Percentiles rank a stretch among this genome's conserved stretches.
These are phyloP conservation scores for Clitopilus passeckerianus DNA, from an alignment of 768 basidiomycete species.

Conservation along the genomic window DNA sequence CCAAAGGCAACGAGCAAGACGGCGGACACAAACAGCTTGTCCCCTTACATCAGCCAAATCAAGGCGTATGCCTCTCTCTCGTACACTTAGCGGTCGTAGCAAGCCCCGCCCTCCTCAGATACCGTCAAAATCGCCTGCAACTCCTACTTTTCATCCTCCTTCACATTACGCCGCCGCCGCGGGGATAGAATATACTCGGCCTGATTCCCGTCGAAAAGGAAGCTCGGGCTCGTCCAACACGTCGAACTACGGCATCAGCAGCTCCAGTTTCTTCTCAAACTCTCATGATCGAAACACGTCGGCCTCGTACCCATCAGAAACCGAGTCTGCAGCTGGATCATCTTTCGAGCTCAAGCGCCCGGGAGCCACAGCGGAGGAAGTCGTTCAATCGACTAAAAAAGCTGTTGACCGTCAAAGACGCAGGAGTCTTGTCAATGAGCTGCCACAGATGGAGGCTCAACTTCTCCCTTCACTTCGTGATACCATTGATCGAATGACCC, in stretches of 20 bases:
- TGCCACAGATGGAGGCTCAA: conserved; percentile 59
- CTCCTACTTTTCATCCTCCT: conserved; percentile 44
- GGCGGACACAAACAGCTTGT: neutral
- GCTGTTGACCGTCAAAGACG: conserved; percentile 15
- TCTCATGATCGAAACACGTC: conserved; percentile 14
- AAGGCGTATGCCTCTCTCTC: conserved; percentile 15
- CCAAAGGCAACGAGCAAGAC: too few species aligned
- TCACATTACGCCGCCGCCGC: conserved; percentile 54
- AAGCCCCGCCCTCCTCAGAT: conserved; percentile 39
- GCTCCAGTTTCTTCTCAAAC: conserved; percentile 2
- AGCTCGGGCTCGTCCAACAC: conserved; percentile 6
- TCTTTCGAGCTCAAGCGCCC: conserved; percentile 20
- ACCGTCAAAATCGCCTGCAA: conserved; percentile 17
- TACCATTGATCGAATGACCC: conserved; percentile 72
- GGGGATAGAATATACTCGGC: conserved; percentile 18
- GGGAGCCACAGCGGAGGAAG: too few species aligned
- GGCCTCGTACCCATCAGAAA: conserved; percentile 15
- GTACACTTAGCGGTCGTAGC: conserved; percentile 21
- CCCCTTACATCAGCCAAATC: neutral
- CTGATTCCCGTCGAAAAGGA: neutral
- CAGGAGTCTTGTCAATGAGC: conserved; percentile 42
- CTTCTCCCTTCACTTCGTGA: conserved; percentile 68
- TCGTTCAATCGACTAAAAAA: too few species aligned
- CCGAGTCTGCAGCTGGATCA: conserved; percentile 19
- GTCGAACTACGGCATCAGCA: neutral